These are phyloP conservation scores for Erodium trifolium DNA, from an alignment of 441 rosid species.

Conservation along the genomic window DNA sequence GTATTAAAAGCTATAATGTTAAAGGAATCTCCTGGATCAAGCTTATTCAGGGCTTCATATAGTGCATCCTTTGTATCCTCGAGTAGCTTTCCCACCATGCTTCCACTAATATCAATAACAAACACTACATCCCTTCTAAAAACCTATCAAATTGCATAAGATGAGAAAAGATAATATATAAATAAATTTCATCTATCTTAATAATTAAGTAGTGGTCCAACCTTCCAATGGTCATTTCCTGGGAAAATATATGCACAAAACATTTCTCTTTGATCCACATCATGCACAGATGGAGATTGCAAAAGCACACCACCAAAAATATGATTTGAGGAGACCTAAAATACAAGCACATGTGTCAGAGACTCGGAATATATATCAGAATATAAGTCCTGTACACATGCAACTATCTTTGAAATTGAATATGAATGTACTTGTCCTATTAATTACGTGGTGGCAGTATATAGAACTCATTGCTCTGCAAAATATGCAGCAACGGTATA, in stretches of 20 bases:
- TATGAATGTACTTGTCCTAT: constrained; percentile 4
- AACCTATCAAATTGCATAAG: constrained; percentile 41
- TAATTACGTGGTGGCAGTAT: neutral
- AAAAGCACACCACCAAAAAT: constrained; percentile 69
- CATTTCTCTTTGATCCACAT: constrained; percentile 80
- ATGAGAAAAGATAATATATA: constrained; percentile 22
- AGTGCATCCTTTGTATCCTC: constrained; percentile 61
- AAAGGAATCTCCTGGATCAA: constrained; percentile 67
- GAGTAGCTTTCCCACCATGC: constrained; percentile 78
- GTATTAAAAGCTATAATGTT: constrained; percentile 76
- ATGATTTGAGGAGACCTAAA: constrained; percentile 53
- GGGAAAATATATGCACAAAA: constrained; percentile 68
- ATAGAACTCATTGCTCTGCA: neutral
- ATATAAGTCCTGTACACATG: neutral
- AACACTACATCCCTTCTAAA: constrained; percentile 71
- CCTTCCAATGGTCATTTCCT: constrained; percentile 57
- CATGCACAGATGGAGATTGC: constrained; percentile 67
- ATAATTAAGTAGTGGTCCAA: constrained; percentile 22
- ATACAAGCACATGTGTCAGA: constrained; percentile 5
- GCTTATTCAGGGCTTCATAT: constrained; percentile 44
- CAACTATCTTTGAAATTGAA: neutral
- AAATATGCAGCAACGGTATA: neutral
- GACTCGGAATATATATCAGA: neutral
- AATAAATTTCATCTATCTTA: constrained; percentile 2
- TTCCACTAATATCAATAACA: constrained; percentile 86